phyloP scores from a whole-genome alignment of 2,329 filamentous ascomycete species.

The Exophiala viscosa region DNA sequence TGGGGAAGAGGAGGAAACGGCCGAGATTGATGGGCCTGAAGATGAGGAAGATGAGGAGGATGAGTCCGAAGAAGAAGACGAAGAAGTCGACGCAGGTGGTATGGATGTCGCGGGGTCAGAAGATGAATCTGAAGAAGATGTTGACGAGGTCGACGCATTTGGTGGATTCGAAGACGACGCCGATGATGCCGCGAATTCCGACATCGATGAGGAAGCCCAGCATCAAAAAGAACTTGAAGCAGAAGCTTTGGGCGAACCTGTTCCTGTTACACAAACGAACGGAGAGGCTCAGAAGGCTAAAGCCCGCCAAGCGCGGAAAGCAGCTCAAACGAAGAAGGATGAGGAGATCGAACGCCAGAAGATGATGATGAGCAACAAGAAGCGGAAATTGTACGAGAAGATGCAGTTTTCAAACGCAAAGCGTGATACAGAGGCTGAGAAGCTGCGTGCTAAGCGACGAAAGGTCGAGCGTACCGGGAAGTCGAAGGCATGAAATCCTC shows the following conservation, averaged over 20 bases:
- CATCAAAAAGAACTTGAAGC: conserved; percentile 91
- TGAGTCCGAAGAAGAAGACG: conserved; percentile 33
- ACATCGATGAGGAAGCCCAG: conserved; percentile 59
- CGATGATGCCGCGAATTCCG: conserved; percentile 49
- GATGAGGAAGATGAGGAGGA: conserved; percentile 42
- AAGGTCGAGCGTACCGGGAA: conserved; percentile 61
- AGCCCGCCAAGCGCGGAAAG: conserved; percentile 65
- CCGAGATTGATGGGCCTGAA: conserved; percentile 39
- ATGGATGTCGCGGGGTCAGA: conserved; percentile 1
- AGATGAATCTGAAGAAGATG: conserved; percentile 35
- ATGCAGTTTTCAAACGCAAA: conserved; percentile 95
- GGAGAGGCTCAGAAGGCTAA: conserved; percentile 63
- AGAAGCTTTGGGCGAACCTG: conserved; percentile 70
- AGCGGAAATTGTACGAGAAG: conserved; percentile 94
- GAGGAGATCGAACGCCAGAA: conserved; percentile 90
- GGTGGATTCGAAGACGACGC: conserved; percentile 54
- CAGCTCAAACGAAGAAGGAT: conserved; percentile 61
- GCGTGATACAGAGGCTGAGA: conserved; percentile 85
- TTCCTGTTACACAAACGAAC: conserved; percentile 45
- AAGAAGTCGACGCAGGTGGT: conserved; percentile 36
- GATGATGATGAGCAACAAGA: conserved; percentile 98
- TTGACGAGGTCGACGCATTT: conserved; percentile 44
- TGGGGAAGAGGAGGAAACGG: conserved; percentile 46
- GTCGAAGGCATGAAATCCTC: not conserved
- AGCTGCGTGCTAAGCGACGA: conserved; percentile 81